These are phyloP conservation scores for Phyllosticta citriasiana DNA, from an alignment of 2,329 filamentous ascomycete species.

Conservation along the genomic window DNA sequence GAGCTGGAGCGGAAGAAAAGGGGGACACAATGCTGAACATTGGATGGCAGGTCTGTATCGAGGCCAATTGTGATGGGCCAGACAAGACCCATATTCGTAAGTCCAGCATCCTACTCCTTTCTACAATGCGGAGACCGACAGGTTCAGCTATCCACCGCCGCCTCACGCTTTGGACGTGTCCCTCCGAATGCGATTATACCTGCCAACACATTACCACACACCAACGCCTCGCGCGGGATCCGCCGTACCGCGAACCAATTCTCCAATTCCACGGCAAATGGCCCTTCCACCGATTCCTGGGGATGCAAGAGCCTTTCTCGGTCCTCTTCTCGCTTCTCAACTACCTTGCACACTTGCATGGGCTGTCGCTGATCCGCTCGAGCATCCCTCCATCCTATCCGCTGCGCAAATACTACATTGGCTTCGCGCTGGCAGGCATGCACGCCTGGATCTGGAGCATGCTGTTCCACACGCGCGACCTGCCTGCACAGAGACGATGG, in stretches of 20 bases:
- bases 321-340: constrained; percentile 92
- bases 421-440: constrained; percentile 71
- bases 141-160: constrained; percentile 66
- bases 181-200: constrained; percentile 91
- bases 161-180: constrained; percentile 84
- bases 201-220: constrained; percentile 90
- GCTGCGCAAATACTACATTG: constrained; percentile 69
- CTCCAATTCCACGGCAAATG: constrained; percentile 98
- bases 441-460: constrained; percentile 80
- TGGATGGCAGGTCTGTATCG: constrained; percentile 60
- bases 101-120: background rate
- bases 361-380: constrained; percentile 60
- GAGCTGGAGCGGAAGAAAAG: background rate
- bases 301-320: constrained; percentile 89
- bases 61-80: constrained; percentile 65
- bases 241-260: constrained; percentile 54
- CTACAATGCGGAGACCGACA: background rate
- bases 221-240: constrained; percentile 54
- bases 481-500: constrained; percentile 76
- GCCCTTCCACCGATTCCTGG: constrained; percentile 84
- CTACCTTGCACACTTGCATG: constrained; percentile 72
- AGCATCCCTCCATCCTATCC: constrained; percentile 63
- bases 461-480: constrained; percentile 88
- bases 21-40: constrained; percentile 12
- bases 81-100: constrained; percentile 58